Conservation (phyloP, 2,329 filamentous ascomycete genomes). For the Colletotrichum sp. region DNA sequence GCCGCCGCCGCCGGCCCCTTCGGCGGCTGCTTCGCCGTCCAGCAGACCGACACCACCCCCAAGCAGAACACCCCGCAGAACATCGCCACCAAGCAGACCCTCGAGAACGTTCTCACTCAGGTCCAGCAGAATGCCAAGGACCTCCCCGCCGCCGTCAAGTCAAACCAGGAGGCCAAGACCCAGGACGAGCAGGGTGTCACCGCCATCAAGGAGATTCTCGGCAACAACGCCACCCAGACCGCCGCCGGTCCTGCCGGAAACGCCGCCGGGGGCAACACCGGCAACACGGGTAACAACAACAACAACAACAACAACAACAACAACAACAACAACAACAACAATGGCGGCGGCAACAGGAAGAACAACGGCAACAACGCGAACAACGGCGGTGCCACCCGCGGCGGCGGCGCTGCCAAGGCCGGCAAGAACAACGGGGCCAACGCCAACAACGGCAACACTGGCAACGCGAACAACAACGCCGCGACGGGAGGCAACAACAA, state of each 20-base stretch:
- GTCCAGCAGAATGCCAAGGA: slow-evolving; percentile 58
- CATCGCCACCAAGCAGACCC: slow-evolving; percentile 50
- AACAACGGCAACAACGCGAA: slow-evolving; percentile 2
- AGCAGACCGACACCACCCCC: slow-evolving; percentile 53
- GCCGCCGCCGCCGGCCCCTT: slow-evolving; percentile 61
- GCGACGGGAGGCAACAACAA: background rate
- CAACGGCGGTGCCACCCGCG: background rate
- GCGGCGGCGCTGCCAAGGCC: background rate
- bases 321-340: background rate
- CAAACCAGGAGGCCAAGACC: slow-evolving; percentile 43
- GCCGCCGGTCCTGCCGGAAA: slow-evolving; percentile 30
- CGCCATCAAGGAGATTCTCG: slow-evolving; percentile 43
- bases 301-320: background rate
- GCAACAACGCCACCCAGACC: slow-evolving; percentile 33
- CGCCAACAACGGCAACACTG: background rate
- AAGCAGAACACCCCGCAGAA: slow-evolving; percentile 47
- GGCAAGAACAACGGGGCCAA: background rate
- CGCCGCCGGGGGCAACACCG: background rate
- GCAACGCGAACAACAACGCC: background rate
- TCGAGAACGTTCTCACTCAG: slow-evolving; percentile 52
- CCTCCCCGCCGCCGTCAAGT: slow-evolving; percentile 43
- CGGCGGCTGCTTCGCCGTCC: slow-evolving; percentile 62
- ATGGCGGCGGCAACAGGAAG: slow-evolving; percentile 22
- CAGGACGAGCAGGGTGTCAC: slow-evolving; percentile 36
- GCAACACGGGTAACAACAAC: background rate